phyloP scores from a whole-genome alignment of 257 asterid genomes.

The Datura wrightii region DNA sequence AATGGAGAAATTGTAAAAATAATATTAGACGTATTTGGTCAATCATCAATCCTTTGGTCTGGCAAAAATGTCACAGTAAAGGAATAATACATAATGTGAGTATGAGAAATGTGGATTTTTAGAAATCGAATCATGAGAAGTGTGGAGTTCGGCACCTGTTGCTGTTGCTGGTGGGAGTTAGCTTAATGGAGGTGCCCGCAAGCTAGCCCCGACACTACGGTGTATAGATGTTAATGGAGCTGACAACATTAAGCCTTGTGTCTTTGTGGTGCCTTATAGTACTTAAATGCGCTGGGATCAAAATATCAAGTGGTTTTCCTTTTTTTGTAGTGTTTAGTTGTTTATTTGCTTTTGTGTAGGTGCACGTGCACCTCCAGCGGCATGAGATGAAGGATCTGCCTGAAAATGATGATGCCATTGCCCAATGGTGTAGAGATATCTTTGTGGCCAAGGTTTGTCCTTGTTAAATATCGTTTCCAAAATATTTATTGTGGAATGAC shows the following conservation, averaged over 20 bases:
- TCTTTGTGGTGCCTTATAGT: slow-evolving; percentile 1
- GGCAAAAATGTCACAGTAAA: neutral
- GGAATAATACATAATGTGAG: neutral
- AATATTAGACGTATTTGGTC: neutral
- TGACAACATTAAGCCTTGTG: neutral
- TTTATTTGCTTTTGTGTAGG: slow-evolving; percentile 49
- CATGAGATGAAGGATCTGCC: slow-evolving; percentile 86
- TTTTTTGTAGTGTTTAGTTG: neutral
- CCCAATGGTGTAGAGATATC: slow-evolving; percentile 89
- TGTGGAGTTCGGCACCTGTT: too few relatives aligned
- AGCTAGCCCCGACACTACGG: neutral
- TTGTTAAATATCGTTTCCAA: neutral
- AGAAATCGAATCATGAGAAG: too few relatives aligned
- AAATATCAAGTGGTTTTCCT: neutral
- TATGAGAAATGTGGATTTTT: too few relatives aligned
- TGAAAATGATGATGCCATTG: slow-evolving; percentile 74
- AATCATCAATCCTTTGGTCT: neutral
- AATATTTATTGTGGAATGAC: neutral
- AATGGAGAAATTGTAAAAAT: neutral
- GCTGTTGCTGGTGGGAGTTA: too few relatives aligned
- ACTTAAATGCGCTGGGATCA: neutral
- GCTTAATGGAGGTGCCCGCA: too few relatives aligned
- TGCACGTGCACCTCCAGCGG: slow-evolving; percentile 86
- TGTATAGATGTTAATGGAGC: neutral
- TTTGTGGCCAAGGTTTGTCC: slow-evolving; percentile 74